Evolutionary conservation across 768 basidiomycete genomes (phyloP), one percentile per base, ranked within the genome.

Genomic region (Leucosporidium scottii): DNA sequence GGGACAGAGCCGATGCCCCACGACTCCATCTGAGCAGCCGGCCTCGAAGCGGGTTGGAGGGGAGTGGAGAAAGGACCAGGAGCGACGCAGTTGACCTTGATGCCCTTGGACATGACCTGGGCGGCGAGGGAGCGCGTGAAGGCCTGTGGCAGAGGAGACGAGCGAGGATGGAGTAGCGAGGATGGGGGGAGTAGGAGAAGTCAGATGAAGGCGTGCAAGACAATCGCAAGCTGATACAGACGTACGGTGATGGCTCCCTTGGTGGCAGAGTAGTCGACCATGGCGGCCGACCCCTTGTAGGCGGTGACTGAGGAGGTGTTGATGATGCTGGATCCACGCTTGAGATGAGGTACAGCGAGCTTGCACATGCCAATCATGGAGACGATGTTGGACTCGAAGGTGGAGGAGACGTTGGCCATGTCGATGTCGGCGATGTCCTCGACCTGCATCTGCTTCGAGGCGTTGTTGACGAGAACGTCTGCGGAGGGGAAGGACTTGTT

Each of bases 221-320:
- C n/a, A n/a, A n/a, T n/a, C n/a, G 50, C 64, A 61, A 48, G 66
- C 36, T 34, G 34, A n/a, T n/a, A n/a, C n/a, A n/a, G 31, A 62
- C 55, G 23, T 62, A 34, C 25, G 34, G 39, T 31, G 25, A 67
- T 85, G 8, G 83, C 84, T 5, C 84, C 85, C 77, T 87, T 86
- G 12, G 86, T 86, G 2, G 82, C 73, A 9, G 82, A 81, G 77
- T 85, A 85, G 75, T 85, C 84, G 44, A 68, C 59, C 69, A 70
- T 70, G 20, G 51, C 69, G 13, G 62, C 69, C 0, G 44, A 49
- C 17, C 69, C 69, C 36, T 65, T 80, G 76, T 83, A 83, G 20
- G 82, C 83, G 0, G 84, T 84, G 34, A 86, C 85, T 8, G 82
- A 83, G 6, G 85, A 82, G 8, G 85, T 84, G 76, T 85, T 85